Conservation (phyloP, 192 early-diverging fungal species). For the Thamnidium elegans region DNA sequence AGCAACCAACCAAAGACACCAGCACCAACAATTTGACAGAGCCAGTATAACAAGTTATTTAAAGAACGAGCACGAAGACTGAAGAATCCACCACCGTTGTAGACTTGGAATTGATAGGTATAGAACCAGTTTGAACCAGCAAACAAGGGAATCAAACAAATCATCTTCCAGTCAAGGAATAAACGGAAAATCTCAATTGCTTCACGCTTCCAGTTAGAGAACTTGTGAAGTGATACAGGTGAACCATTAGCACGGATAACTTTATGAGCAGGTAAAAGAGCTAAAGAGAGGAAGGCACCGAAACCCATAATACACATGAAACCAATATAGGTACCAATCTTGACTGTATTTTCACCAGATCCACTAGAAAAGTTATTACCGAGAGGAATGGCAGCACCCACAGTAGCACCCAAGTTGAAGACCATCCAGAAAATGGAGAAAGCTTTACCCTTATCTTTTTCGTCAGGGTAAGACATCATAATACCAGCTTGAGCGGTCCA, state of each 20-base stretch:
- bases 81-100: constrained; percentile 64
- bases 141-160: constrained; percentile 67
- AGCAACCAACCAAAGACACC: constrained; percentile 62
- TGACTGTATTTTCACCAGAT: constrained; percentile 41
- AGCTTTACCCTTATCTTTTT: constrained; percentile 78
- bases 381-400: constrained; percentile 76
- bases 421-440: constrained; percentile 89
- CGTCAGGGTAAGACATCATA: constrained; percentile 82
- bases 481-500: constrained; percentile 60
- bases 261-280: constrained; percentile 52
- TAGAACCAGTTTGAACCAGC: constrained; percentile 78
- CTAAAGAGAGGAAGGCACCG: constrained; percentile 56
- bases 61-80: constrained; percentile 69
- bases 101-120: constrained; percentile 66
- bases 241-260: constrained; percentile 71
- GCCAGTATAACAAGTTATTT: constrained; percentile 78
- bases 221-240: constrained; percentile 63
- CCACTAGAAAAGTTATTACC: constrained; percentile 61
- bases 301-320: constrained; percentile 68
- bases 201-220: constrained; percentile 64
- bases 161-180: constrained; percentile 62
- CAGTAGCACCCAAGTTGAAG: constrained; percentile 75
- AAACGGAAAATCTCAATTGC: constrained; percentile 48
- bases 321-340: constrained; percentile 69
- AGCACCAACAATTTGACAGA: constrained; percentile 69